Evolutionary conservation across 2,329 filamentous ascomycete species (phyloP).

Genomic region (Scedosporium aurantiacum): DNA sequence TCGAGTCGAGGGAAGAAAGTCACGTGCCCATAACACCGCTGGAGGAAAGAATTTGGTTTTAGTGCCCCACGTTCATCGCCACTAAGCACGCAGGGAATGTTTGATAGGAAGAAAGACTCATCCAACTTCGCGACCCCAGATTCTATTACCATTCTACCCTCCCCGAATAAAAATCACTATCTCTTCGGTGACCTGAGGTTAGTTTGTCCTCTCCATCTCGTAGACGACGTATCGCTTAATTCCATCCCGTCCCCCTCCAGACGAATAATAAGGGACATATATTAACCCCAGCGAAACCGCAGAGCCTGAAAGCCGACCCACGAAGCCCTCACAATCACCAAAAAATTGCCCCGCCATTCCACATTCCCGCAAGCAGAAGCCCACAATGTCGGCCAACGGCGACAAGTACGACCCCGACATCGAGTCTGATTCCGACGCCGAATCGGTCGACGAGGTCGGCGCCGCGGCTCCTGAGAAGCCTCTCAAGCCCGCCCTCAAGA

Average conservation of each 20-base stretch:
- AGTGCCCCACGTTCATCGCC: slow-evolving; percentile 6
- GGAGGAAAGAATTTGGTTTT: not conserved
- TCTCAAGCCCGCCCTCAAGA: slow-evolving; percentile 80
- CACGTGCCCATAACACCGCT: not conserved
- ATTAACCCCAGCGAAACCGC: not conserved
- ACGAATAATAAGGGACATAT: not conserved
- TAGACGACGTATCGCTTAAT: not conserved
- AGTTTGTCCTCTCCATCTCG: not conserved
- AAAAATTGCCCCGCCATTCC: slow-evolving; percentile 17
- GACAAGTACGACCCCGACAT: slow-evolving; percentile 67
- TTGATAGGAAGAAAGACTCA: slow-evolving; percentile 7
- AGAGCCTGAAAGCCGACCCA: slow-evolving; percentile 4
- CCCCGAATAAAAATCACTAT: slow-evolving; percentile 5
- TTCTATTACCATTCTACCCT: slow-evolving; percentile 7
- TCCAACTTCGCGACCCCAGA: slow-evolving; percentile 10
- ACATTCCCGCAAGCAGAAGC: slow-evolving; percentile 1
- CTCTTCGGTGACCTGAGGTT: not conserved
- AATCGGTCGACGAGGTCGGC: slow-evolving; percentile 49
- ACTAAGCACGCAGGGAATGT: not conserved
- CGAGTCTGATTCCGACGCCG: slow-evolving; percentile 50
- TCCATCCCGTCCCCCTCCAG: no score
- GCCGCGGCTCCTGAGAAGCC: slow-evolving; percentile 52
- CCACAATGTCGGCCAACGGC: slow-evolving; percentile 43
- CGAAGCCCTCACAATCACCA: slow-evolving; percentile 6
- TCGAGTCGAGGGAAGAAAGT: not conserved